These are phyloP conservation scores for Alnus rubra DNA, from an alignment of 306 rosid genomes.

Conservation along the genomic window DNA sequence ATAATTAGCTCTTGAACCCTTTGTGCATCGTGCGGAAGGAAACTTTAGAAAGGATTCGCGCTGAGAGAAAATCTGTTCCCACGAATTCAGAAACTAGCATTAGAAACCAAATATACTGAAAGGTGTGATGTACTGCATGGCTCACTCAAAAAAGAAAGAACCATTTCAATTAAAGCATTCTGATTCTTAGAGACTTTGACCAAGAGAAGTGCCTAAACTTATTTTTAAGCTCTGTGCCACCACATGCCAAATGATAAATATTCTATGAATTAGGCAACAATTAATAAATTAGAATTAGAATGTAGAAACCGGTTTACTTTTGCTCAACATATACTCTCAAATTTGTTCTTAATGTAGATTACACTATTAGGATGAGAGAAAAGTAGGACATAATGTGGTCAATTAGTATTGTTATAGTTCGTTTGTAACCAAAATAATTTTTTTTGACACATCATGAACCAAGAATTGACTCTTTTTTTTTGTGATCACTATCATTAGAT, in stretches of 20 bases:
- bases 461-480: background rate
- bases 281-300: background rate
- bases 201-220: background rate
- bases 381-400: background rate
- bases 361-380: background rate
- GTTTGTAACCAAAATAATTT: background rate
- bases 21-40: slow-evolving; percentile 47
- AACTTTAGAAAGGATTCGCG: slow-evolving; percentile 53
- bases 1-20: slow-evolving; percentile 67
- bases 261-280: background rate
- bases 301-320: background rate
- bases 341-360: background rate
- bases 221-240: background rate
- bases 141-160: background rate
- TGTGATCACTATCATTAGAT: background rate
- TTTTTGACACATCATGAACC: background rate
- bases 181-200: background rate
- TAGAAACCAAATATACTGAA: slow-evolving; percentile 14
- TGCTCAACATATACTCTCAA: background rate
- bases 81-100: slow-evolving; percentile 27
- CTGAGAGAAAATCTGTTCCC: slow-evolving; percentile 62
- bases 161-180: background rate
- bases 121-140: slow-evolving; percentile 15
- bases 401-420: background rate
- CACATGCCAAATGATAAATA: background rate